Conservation (phyloP, 73 alveolate genomes). For the Halteria grandinella region DNA sequence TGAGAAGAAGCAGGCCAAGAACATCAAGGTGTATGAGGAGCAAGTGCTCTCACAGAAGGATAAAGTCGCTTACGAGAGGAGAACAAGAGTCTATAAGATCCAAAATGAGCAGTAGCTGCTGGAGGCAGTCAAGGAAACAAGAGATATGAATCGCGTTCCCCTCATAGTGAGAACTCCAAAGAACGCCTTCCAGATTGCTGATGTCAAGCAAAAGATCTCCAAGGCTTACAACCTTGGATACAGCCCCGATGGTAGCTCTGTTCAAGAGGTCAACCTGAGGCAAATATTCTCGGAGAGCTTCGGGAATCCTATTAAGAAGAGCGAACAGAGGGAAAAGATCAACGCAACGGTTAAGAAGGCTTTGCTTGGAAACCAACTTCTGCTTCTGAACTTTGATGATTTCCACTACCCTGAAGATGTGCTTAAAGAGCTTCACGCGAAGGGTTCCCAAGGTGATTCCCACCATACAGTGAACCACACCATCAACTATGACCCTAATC, state of each 20-base stretch:
- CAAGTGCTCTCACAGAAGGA: constrained; percentile 36
- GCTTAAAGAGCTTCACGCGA: neutral
- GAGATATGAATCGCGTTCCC: constrained; percentile 24
- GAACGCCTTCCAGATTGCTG: neutral
- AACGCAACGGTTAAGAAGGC: constrained; percentile 14
- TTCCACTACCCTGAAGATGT: constrained; percentile 18
- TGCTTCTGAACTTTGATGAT: constrained; percentile 49
- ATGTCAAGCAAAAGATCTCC: neutral
- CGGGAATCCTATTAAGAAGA: constrained; percentile 25
- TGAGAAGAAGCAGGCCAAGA: constrained; percentile 16
- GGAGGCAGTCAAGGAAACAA: constrained; percentile 33
- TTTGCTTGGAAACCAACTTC: neutral
- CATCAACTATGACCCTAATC: constrained; percentile 45
- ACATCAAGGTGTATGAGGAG: constrained; percentile 29
- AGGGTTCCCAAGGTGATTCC: too few species aligned
- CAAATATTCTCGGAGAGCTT: constrained; percentile 29
- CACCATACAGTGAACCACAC: neutral
- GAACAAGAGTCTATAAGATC: constrained; percentile 45
- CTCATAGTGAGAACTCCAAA: constrained; percentile 39
- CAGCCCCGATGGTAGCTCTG: neutral
- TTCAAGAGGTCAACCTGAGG: constrained; percentile 39
- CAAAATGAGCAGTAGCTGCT: neutral
- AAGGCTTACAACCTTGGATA: neutral
- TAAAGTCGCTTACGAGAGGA: constrained; percentile 38
- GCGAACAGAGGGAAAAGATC: constrained; percentile 19